Conservation (phyloP, 306 rosid genomes). For the Cicer pinnatifidum region DNA sequence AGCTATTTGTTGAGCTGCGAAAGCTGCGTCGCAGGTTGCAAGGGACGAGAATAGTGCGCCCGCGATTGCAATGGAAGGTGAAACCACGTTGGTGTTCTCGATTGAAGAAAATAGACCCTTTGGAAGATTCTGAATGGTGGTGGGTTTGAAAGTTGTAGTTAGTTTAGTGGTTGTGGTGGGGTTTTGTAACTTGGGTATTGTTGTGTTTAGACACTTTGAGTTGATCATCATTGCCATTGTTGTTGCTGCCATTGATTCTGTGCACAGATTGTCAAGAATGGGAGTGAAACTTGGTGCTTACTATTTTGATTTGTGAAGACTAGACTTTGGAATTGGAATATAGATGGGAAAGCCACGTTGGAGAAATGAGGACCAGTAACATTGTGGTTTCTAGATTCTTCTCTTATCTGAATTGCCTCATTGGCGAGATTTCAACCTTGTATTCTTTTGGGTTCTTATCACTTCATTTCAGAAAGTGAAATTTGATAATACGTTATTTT, state of each 20-base stretch:
- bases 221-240: constrained; percentile 77
- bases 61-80: constrained; percentile 63
- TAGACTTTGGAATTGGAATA: constrained; percentile 44
- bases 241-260: constrained; percentile 54
- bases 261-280: background rate
- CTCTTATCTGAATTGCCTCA: constrained; percentile 61
- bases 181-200: constrained; percentile 49
- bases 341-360: constrained; percentile 46
- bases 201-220: constrained; percentile 61
- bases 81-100: constrained; percentile 27
- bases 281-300: background rate
- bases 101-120: constrained; percentile 39
- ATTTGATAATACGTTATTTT: background rate
- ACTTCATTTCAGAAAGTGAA: constrained; percentile 6
- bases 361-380: constrained; percentile 58
- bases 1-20: constrained; percentile 81
- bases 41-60: constrained; percentile 75
- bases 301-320: constrained; percentile 1
- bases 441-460: constrained; percentile 60
- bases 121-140: constrained; percentile 64
- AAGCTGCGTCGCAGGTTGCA: constrained; percentile 61
- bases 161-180: constrained; percentile 51
- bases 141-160: constrained; percentile 47
- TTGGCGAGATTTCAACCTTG: constrained; percentile 56
- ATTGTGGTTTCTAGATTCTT: constrained; percentile 60